These are phyloP conservation scores for Ogataea pini DNA, from an alignment of 805 yeast genomes.

Conservation along the genomic window DNA sequence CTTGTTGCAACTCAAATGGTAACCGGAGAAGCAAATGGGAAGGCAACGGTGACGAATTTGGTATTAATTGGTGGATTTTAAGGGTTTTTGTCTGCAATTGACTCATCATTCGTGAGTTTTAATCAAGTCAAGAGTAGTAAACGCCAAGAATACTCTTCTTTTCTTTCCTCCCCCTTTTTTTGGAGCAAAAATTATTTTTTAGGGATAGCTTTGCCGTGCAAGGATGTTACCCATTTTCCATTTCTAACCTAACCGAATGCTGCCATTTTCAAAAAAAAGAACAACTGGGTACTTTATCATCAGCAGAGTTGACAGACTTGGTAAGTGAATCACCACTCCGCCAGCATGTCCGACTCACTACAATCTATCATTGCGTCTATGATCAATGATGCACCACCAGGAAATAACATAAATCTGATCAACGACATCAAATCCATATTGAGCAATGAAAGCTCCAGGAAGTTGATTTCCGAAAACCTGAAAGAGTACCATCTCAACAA, in stretches of 20 bases:
- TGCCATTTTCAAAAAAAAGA: background rate
- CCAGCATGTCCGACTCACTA: conserved; percentile 23
- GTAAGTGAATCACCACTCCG: too few relatives aligned
- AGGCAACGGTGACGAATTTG: background rate
- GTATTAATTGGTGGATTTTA: background rate
- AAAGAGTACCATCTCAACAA: conserved; percentile 30
- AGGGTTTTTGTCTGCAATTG: background rate
- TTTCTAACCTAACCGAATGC: background rate
- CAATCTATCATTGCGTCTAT: conserved; percentile 35
- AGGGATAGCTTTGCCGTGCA: background rate
- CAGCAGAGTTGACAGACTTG: too few relatives aligned
- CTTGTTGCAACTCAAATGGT: conserved; percentile 21
- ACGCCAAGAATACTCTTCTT: background rate
- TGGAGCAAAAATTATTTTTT: background rate
- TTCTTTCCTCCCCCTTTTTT: conserved; percentile 5
- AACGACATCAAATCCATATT: conserved; percentile 32
- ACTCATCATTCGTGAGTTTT: too few relatives aligned
- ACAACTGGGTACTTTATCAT: background rate
- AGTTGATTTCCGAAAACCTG: conserved; percentile 28
- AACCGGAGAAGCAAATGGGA: conserved; percentile 12
- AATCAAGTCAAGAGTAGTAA: too few relatives aligned
- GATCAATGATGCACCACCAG: conserved; percentile 57
- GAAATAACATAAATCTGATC: conserved; percentile 42
- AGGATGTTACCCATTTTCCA: conserved; percentile 9
- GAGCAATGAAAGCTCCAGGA: conserved; percentile 27